phyloP scores from a whole-genome alignment of 148 eudicot genomes.

The Pouteria glomerata region DNA sequence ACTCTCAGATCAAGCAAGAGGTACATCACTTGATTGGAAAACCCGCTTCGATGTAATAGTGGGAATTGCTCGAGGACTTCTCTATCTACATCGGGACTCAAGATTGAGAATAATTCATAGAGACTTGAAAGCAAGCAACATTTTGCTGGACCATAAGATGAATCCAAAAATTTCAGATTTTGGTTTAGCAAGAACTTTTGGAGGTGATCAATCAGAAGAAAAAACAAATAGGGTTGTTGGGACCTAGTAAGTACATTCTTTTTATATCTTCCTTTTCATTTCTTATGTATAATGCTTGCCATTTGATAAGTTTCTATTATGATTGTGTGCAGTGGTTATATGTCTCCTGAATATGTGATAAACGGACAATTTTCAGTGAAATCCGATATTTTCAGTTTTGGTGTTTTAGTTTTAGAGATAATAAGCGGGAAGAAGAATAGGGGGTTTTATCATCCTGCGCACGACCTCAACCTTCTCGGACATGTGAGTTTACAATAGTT shows the following conservation, averaged over 20 bases:
- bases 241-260: slow-evolving; percentile 5
- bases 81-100: slow-evolving; percentile 23
- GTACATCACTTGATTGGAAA: slow-evolving; percentile 6
- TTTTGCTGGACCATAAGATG: slow-evolving; percentile 4
- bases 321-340: slow-evolving; percentile 33
- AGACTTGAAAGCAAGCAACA: slow-evolving; percentile 16
- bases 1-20: slow-evolving; percentile 8
- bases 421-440: slow-evolving; percentile 32
- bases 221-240: slow-evolving; percentile 13
- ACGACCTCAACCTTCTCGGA: slow-evolving; percentile 34
- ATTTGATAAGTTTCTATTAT: background rate
- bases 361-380: slow-evolving; percentile 38
- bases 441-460: slow-evolving; percentile 19
- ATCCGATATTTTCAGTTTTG: slow-evolving; percentile 51
- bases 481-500: slow-evolving; percentile 31
- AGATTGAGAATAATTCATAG: slow-evolving; percentile 22
- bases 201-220: slow-evolving; percentile 6
- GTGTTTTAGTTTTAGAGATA: slow-evolving; percentile 43
- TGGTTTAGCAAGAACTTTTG: slow-evolving; percentile 6
- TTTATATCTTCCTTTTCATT: background rate
- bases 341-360: slow-evolving; percentile 53
- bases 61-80: slow-evolving; percentile 19
- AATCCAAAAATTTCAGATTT: slow-evolving; percentile 11
- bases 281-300: background rate
- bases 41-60: slow-evolving; percentile 9